Conservation (phyloP, 169 alveolate species). For the Eimeria falciformis region DNA sequence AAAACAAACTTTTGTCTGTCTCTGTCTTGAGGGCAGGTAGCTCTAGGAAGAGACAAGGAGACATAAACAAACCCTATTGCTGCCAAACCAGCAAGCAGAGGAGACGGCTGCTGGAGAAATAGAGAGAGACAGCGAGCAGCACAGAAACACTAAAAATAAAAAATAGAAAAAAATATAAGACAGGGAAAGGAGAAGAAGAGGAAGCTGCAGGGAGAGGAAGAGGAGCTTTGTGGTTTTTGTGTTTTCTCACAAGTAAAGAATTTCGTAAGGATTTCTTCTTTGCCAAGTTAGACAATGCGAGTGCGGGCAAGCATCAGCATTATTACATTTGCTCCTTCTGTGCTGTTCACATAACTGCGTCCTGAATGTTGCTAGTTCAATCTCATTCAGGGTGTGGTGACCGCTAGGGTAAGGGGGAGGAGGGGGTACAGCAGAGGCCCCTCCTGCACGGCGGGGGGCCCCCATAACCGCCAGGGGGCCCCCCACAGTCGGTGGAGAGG, state of each 20-base stretch:
- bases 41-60: neutral
- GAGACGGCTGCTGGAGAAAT: neutral
- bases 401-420: conserved; percentile 45
- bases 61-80: neutral
- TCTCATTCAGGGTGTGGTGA: conserved; percentile 69
- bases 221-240: neutral
- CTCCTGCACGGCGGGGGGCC: neutral
- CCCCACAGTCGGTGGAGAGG: neutral
- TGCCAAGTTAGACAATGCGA: conserved; percentile 93
- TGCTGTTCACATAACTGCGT: conserved; percentile 89
- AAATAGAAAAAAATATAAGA: neutral
- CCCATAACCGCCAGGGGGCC: conserved; percentile 4
- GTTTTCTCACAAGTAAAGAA: conserved; percentile 79
- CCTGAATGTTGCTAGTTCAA: conserved; percentile 87
- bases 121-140: neutral
- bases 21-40: neutral
- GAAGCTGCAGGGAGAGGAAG: neutral
- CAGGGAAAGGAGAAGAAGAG: neutral
- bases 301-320: conserved; percentile 90
- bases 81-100: neutral
- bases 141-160: neutral
- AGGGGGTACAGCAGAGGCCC: conserved; percentile 11
- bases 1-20: neutral
- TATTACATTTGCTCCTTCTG: conserved; percentile 85
- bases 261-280: conserved; percentile 87